phyloP scores from a whole-genome alignment of 257 asterid species.

The Solanum clarkiae region DNA sequence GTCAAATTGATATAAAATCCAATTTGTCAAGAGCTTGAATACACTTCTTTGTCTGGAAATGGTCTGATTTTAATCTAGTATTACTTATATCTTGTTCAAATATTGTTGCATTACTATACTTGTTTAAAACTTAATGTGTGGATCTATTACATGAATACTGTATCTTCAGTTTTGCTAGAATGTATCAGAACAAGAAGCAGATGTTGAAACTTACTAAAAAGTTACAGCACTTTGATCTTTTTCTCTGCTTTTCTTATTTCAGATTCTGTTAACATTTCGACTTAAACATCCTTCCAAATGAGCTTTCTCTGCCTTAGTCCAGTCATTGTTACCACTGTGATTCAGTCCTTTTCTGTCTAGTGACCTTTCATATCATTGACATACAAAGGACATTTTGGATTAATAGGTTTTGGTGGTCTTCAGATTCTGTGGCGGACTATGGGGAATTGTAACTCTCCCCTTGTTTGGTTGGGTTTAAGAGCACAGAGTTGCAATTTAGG shows the following conservation, averaged over 20 bases:
- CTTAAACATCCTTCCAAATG: background rate
- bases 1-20: background rate
- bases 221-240: background rate
- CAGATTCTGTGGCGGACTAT: background rate
- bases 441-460: background rate
- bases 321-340: background rate
- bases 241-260: background rate
- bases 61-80: background rate
- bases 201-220: background rate
- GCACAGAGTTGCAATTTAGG: background rate
- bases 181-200: background rate
- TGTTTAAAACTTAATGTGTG: background rate
- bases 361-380: background rate
- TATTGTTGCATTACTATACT: background rate
- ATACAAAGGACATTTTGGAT: background rate
- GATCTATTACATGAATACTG: background rate
- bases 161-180: background rate
- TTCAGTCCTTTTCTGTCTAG: background rate
- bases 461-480: background rate
- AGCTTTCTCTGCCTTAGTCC: background rate
- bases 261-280: background rate
- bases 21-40: background rate
- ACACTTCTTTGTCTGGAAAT: background rate
- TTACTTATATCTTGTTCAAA: background rate
- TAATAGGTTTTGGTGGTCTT: background rate